Evolutionary conservation across 2,329 filamentous ascomycete genomes (phyloP), one percentile per base, ranked within the genome.

Genomic region (Colletotrichum truncatum): DNA sequence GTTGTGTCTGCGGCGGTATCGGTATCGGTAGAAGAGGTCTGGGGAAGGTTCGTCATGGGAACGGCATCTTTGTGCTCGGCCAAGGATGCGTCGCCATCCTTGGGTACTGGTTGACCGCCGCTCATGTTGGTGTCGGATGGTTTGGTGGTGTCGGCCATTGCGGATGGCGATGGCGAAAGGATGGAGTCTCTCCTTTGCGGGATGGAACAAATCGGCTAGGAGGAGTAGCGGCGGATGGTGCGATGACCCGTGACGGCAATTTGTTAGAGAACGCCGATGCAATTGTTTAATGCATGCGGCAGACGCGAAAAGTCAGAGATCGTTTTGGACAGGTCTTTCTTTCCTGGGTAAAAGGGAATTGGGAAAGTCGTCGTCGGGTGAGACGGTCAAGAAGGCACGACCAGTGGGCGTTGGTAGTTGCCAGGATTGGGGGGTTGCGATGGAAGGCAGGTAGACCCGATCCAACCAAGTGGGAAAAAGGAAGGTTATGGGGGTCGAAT

Each of bases 11-110:
- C 36, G n/a, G 66, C 54, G 12, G 46, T 10, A 16, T 57, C 66
- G 32, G 56, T 18, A 9, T 69, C 62, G 21, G 53, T 57, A 4
- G 55, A 59, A 9, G 66, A 48, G 32, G 69, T 53, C 52, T 76
- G 72, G 54, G 71, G 64, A 53, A 80, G 76, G 57, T 67, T 73
- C 64, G 75, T 72, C 77, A 80, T 78, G 49, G 75, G 73, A 30
- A 80, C 76, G 61, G 78, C 76, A 68, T 79, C 79, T 53, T 68
- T 73, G 58, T 75, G 74, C 67, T 78, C 77, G 30, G 74, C 70
- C 61, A 78, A 72, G 28, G 73, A 71, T 61, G 68, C 62, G 52
- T 75, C 72, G 57, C 57, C 57, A 14, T 64, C 53, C 46, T 64
- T 66, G 16, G 38, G 36, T 25, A 51, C 10, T 6, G 36, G 21